phyloP scores from a whole-genome alignment of 768 basidiomycete genomes.

The Mycena albidolilacea region DNA sequence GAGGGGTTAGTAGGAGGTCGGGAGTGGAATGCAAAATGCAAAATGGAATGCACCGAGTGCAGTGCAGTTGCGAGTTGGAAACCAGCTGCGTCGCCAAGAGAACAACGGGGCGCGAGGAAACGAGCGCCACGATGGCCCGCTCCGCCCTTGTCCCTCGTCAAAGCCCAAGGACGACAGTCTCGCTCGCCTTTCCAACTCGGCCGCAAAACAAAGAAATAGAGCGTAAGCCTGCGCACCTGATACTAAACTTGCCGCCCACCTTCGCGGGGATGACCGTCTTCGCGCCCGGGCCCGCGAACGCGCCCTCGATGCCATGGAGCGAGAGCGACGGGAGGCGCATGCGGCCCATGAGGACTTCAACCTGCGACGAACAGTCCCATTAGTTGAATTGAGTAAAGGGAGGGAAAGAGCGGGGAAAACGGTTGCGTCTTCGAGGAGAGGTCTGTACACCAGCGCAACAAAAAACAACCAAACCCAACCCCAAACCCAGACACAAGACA shows the following conservation, averaged over 20 bases:
- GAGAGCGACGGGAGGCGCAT: conserved; percentile 94
- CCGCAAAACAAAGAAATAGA: neutral
- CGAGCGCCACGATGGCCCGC: too few species aligned
- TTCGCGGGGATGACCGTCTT: conserved; percentile 97
- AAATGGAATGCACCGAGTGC: neutral
- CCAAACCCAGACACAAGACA: neutral
- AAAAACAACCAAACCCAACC: neutral
- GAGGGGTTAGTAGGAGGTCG: too few species aligned
- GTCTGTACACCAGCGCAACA: too few species aligned
- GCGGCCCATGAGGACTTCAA: conserved; percentile 85
- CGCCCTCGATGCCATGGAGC: conserved; percentile 96
- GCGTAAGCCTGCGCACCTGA: conserved; percentile 69
- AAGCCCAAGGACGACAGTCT: neutral
- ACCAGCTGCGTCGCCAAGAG: too few species aligned
- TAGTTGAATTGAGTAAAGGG: neutral
- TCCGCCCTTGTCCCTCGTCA: too few species aligned
- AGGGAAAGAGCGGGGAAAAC: neutral
- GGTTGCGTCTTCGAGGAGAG: too few species aligned
- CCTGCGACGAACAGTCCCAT: neutral
- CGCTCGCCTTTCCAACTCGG: neutral
- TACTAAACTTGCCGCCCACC: conserved; percentile 93
- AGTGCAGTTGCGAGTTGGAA: too few species aligned
- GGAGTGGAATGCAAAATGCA: too few species aligned
- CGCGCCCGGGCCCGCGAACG: conserved; percentile 85
- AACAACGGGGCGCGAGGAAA: too few species aligned